Evolutionary conservation across 805 yeast species (phyloP), one percentile per base, ranked within the genome.

Genomic region (Wickerhamiella azyma): DNA sequence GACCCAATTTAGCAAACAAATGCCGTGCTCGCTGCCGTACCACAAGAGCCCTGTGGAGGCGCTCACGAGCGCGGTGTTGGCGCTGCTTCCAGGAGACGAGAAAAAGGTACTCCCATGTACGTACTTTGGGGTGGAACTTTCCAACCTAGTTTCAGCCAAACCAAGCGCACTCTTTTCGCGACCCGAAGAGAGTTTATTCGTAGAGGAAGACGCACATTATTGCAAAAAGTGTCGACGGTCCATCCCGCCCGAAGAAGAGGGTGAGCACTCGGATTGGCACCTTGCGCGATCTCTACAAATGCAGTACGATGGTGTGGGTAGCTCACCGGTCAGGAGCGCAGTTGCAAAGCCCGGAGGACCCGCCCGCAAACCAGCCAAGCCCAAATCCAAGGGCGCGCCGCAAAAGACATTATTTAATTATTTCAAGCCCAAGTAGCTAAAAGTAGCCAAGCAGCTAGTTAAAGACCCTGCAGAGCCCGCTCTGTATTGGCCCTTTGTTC

Each of bases 401-500:
- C 21, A 18, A 38, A 9, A 32, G 48, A 1, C 58, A 57, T 41
- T 51, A 21, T 21, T 21, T 21, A 21, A 21, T 21, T 30, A 30
- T 13, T 30, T 30, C 11, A n/a, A n/a, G n/a, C 9, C 30, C 14
- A 24, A 13, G n/a, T 39, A 26, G 13, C 21, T 24, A 38, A n/a
- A n/a, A n/a, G n/a, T n/a, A n/a, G n/a, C n/a, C n/a, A n/a, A n/a
- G n/a, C n/a, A n/a, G n/a, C n/a, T n/a, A n/a, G n/a, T n/a, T n/a
- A n/a, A 9, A 32, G 48, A 1, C 58, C 58, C 39, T 51, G 53
- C 17, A 57, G 33, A 1, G 56, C 53, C 32, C 74, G 59, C 54
- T 76, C 79, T 1, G 79, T 74, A 3, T 75, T 70, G 38, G 75
- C 65, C 36, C 74, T 70, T 46, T 71, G 73, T 0, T 78, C 75